Percentiles rank a stretch among this genome's conserved stretches.
Evolutionary conservation across 1,139 yeast species (phyloP).

Genomic region (Meyerozyma athensensis): DNA sequence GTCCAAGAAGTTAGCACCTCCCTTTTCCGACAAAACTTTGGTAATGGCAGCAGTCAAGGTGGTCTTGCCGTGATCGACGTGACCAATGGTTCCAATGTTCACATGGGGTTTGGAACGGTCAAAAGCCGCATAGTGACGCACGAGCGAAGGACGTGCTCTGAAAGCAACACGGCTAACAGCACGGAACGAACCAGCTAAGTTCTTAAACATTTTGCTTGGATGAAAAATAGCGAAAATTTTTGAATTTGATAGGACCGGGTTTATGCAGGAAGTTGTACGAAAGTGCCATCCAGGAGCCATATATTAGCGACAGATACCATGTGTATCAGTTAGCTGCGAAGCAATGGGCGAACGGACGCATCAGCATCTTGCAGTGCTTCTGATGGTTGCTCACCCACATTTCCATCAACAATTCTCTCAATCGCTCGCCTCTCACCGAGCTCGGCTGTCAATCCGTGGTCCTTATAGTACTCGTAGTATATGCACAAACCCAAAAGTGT

Average conservation of each 20-base stretch:
- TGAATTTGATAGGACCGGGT: not conserved
- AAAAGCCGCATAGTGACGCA: slow-evolving; percentile 61
- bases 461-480: slow-evolving; percentile 34
- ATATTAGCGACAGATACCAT: no score
- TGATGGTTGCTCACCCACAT: not conserved
- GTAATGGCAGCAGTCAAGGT: slow-evolving; percentile 98
- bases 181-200: slow-evolving; percentile 18
- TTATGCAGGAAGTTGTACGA: slow-evolving; percentile 1
- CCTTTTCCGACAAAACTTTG: slow-evolving; percentile 80
- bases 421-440: slow-evolving; percentile 28
- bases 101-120: slow-evolving; percentile 94
- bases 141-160: slow-evolving; percentile 25
- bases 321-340: no score
- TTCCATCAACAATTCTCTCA: slow-evolving; percentile 23
- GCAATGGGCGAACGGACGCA: not conserved
- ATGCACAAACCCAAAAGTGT: slow-evolving; percentile 47
- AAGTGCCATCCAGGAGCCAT: no score
- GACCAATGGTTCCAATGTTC: slow-evolving; percentile 88
- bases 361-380: no score
- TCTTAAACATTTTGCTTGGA: slow-evolving; percentile 15
- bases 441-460: slow-evolving; percentile 26
- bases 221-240: slow-evolving; percentile 4
- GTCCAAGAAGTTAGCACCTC: slow-evolving; percentile 93
- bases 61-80: slow-evolving; percentile 98
- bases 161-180: slow-evolving; percentile 14